Base-by-base conservation (phyloP, 805 yeast species). In the Yarrowia yakushimensis region DNA sequence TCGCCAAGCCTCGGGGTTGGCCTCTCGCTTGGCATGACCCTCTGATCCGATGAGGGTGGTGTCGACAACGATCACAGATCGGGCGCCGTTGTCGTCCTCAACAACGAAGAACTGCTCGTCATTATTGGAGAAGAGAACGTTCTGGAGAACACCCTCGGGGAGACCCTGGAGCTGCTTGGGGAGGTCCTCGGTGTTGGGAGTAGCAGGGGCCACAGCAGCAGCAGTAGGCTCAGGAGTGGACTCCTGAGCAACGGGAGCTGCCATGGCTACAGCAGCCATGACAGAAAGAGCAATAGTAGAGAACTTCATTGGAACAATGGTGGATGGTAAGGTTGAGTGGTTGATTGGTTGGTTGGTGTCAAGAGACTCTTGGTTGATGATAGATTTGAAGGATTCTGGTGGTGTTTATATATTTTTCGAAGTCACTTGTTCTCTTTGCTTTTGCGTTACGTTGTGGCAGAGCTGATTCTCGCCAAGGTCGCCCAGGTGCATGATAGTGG, bases 21-120 rank as follows among this genome's bases (percentile, higher is more conserved):
- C 55, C 39, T 48, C 57, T 23, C 57, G 41, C 57, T 48, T 48
- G 30, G 57, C 34, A 30, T 30, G 57, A n/a, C 12, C 57, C 22
- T 34, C 28, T 2, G 57, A n/a, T 13, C 42, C 57, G 6, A 34
- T 13, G 30, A 18, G 28, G 10, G 41, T n/a, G 17, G 30, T 30
- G n/a, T 45, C 52, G 15, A 45, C 52, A 9, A 45, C 10, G 13
- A 45, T 13, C 3, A 45, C 25, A 13, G 20, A 18, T 45, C 36
- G 52, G 18, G 18, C 13, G 6, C 52, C 52, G 13, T 45, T 5
- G 23, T 30, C 36, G 13, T 45, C 36, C 27, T 45, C 52, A 22
- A 45, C 33, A 12, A 45, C 18, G 17, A 45, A 30, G 36, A 45
- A 28, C 27, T 20, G 25, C 27, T 45, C 52, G 18, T 45, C 20